These are phyloP conservation scores for Wickerhamomyces strasburgensis DNA, from an alignment of 805 yeast species.

Conservation along the genomic window DNA sequence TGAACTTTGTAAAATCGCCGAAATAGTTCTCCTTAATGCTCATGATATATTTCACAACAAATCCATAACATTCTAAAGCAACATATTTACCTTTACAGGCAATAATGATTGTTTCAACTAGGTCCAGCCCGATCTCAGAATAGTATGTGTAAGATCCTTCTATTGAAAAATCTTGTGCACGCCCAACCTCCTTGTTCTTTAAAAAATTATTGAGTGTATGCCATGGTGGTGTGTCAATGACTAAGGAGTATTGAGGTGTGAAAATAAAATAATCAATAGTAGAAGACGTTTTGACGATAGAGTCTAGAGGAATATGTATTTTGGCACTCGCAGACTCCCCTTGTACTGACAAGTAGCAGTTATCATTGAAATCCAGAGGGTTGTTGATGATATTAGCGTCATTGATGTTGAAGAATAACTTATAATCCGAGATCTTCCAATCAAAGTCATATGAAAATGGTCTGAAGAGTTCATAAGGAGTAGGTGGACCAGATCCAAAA, in stretches of 20 bases:
- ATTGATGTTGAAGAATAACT: conserved; percentile 71
- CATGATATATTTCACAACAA: conserved; percentile 68
- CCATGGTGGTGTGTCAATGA: conserved; percentile 85
- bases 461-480: conserved; percentile 70
- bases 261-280: conserved; percentile 44
- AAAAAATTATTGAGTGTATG: conserved; percentile 76
- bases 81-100: conserved; percentile 63
- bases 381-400: conserved; percentile 85
- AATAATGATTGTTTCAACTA: conserved; percentile 65
- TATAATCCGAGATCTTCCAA: conserved; percentile 57
- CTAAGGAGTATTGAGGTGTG: conserved; percentile 58
- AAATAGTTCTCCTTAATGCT: conserved; percentile 81
- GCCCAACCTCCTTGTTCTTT: conserved; percentile 58
- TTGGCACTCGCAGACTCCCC: conserved; percentile 51
- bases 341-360: conserved; percentile 67
- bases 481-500: conserved; percentile 66
- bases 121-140: conserved; percentile 53
- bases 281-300: conserved; percentile 46
- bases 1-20: conserved; percentile 80
- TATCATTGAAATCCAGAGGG: conserved; percentile 79
- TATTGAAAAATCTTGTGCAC: conserved; percentile 55
- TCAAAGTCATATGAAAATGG: conserved; percentile 60
- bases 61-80: conserved; percentile 73
- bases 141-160: conserved; percentile 63
- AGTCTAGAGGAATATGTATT: conserved; percentile 54